These are phyloP conservation scores for Aspergillus sp. DNA, from an alignment of 2,329 filamentous ascomycete species.

Conservation along the genomic window DNA sequence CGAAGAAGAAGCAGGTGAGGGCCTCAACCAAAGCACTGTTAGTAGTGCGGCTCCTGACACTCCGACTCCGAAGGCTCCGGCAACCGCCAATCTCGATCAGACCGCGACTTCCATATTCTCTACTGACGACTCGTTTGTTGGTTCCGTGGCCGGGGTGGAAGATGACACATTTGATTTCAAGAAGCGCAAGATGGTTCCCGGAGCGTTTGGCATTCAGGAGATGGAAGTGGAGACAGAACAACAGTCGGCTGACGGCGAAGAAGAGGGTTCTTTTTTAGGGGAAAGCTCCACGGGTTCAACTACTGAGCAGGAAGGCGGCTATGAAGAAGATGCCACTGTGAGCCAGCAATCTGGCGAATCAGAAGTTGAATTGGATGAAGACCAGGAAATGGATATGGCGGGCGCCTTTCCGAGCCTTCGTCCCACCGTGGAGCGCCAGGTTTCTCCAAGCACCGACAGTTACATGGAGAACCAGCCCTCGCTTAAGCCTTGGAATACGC, in stretches of 20 bases:
- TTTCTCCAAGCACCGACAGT: conserved; percentile 39
- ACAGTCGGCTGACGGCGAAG: conserved; percentile 25
- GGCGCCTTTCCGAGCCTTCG: conserved; percentile 67
- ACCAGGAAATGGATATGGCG: conserved; percentile 75
- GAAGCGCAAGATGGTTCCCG: conserved; percentile 57
- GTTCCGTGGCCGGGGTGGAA: conserved; percentile 33
- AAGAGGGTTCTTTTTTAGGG: conserved; percentile 80
- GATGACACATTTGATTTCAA: conserved; percentile 56
- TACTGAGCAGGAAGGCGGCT: conserved; percentile 51
- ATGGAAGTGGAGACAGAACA: conserved; percentile 50
- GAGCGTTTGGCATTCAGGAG: conserved; percentile 66
- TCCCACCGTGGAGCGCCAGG: conserved; percentile 69
- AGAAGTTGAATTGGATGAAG: conserved; percentile 56
- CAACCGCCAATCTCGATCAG: conserved; percentile 20
- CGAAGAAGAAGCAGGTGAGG: conserved; percentile 48
- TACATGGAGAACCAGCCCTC: conserved; percentile 41
- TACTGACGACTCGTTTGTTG: conserved; percentile 36
- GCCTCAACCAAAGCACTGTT: conserved; percentile 46
- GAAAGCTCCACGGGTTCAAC: conserved; percentile 78
- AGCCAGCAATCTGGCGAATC: conserved; percentile 56
- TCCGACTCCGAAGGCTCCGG: conserved; percentile 35
- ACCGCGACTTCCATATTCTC: conserved; percentile 33
- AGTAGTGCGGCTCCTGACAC: conserved; percentile 45
- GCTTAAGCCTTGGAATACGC: conserved; percentile 39
- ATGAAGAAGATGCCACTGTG: conserved; percentile 44